Evolutionary conservation across 2,329 filamentous ascomycete species (phyloP).

Genomic region (Aaosphaeria arxii): DNA sequence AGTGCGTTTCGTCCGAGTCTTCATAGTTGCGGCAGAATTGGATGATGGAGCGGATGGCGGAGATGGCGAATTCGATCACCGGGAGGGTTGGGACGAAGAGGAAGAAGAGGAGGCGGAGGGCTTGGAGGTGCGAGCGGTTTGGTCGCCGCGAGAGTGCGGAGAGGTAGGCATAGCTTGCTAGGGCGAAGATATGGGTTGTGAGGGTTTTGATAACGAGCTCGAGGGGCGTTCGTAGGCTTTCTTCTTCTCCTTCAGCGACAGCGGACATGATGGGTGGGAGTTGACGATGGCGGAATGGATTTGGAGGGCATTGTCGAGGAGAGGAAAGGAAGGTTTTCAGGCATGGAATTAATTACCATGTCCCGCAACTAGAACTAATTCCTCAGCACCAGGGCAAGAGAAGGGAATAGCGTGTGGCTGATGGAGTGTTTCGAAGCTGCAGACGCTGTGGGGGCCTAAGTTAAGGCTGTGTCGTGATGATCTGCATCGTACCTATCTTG

Average conservation of each 20-base stretch:
- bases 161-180: slow-evolving; percentile 7
- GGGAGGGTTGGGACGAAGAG: slow-evolving; percentile 12
- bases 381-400: too few species aligned
- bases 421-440: too few species aligned
- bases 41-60: slow-evolving; percentile 2
- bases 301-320: too few species aligned
- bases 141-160: slow-evolving; percentile 7
- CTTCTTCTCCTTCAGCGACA: background rate
- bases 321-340: too few species aligned
- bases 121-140: slow-evolving; percentile 5
- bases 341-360: too few species aligned
- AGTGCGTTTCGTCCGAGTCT: slow-evolving; percentile 9
- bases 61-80: slow-evolving; percentile 6
- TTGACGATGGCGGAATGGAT: too few species aligned
- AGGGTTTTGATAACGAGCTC: slow-evolving; percentile 10
- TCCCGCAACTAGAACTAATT: too few species aligned
- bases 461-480: too few species aligned
- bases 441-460: too few species aligned
- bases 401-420: too few species aligned
- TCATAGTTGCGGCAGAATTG: slow-evolving; percentile 12
- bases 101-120: slow-evolving; percentile 11
- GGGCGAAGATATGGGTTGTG: slow-evolving; percentile 11
- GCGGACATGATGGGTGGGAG: background rate
- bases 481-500: too few species aligned
- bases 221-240: slow-evolving; percentile 6